These are phyloP conservation scores for Penicillium sp. DNA, from an alignment of 2,329 filamentous ascomycete species.

Conservation along the genomic window DNA sequence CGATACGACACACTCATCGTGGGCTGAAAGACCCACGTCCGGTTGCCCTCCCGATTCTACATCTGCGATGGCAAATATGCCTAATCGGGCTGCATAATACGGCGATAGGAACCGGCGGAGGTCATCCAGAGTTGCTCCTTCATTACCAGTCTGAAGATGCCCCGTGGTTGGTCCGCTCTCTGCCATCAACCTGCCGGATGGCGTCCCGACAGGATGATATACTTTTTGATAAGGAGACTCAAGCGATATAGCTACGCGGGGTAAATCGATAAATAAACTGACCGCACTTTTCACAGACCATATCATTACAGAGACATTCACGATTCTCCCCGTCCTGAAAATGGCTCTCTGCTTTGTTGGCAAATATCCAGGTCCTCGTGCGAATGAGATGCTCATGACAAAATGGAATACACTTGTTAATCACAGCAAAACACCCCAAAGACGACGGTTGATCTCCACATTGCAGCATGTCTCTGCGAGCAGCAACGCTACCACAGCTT, in stretches of 20 bases:
- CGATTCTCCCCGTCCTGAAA: neutral
- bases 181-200: constrained; percentile 7
- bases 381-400: constrained; percentile 7
- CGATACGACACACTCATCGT: neutral
- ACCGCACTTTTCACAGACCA: constrained; percentile 1
- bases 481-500: constrained; percentile 2
- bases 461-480: constrained; percentile 10
- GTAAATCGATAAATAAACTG: constrained; percentile 12
- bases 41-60: constrained; percentile 11
- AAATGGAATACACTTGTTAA: constrained; percentile 2
- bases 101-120: no score
- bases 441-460: constrained; percentile 16
- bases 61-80: neutral
- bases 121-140: neutral
- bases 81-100: constrained; percentile 2
- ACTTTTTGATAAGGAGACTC: constrained; percentile 5
- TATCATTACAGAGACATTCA: neutral
- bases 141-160: neutral
- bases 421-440: neutral
- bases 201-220: constrained; percentile 4
- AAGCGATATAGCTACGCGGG: constrained; percentile 5
- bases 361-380: constrained; percentile 7
- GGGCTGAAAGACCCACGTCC: constrained; percentile 3
- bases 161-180: neutral
- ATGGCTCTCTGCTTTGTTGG: constrained; percentile 13